A percentile compares a stretch with the other conserved stretches of the same genome.
Evolutionary conservation across 2,329 filamentous ascomycete genomes (phyloP).

Genomic region (Aureobasidium leucospermi): DNA sequence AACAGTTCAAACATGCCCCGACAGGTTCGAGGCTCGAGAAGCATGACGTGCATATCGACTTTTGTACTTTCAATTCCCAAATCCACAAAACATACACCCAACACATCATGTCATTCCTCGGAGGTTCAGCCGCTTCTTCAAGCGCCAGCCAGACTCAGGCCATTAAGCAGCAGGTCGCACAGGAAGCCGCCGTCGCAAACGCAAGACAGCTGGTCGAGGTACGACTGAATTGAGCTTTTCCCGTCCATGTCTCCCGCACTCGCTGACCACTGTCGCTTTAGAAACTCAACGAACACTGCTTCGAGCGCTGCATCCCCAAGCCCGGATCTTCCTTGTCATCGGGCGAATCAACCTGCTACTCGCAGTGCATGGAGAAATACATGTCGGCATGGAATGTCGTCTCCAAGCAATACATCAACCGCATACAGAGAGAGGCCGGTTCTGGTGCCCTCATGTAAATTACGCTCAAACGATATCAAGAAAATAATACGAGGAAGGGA

Average conservation of each 20-base stretch:
- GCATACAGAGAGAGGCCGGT: constrained; percentile 34
- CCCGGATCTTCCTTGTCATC: constrained; percentile 44
- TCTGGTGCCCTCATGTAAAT: constrained; percentile 11
- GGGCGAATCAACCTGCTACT: constrained; percentile 44
- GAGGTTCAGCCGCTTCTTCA: not conserved
- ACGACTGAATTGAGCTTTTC: constrained; percentile 10
- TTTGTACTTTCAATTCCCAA: not conserved
- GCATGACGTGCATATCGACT: constrained; percentile 11
- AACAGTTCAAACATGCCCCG: constrained; percentile 1
- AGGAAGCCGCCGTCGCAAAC: constrained; percentile 46
- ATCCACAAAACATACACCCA: not conserved
- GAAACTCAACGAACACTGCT: constrained; percentile 52
- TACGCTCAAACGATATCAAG: not conserved
- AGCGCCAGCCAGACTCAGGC: constrained; percentile 12
- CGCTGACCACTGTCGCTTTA: constrained; percentile 19
- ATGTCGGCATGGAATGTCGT: constrained; percentile 48
- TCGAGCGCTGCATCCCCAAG: constrained; percentile 48
- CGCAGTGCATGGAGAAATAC: constrained; percentile 49
- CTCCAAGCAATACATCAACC: constrained; percentile 40
- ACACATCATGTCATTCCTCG: constrained; percentile 14
- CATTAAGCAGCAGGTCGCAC: constrained; percentile 46
- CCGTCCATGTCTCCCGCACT: not conserved
- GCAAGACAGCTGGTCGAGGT: constrained; percentile 45
- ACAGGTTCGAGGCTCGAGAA: not conserved
- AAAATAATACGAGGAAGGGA: not conserved